phyloP scores from a whole-genome alignment of 2,329 filamentous ascomycete species.

The Eurotiales sp. region DNA sequence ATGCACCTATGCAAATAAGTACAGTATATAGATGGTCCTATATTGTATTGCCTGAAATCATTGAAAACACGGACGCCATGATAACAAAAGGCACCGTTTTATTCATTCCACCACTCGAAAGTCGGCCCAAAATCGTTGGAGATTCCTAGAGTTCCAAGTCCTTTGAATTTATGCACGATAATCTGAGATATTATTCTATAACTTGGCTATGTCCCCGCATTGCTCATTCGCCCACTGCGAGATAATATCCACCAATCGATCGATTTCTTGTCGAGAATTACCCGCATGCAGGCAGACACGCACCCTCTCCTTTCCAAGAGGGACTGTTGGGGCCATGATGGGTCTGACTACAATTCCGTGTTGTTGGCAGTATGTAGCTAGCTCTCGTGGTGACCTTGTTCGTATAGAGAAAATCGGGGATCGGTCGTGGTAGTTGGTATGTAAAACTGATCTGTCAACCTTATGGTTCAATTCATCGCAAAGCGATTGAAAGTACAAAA shows the following conservation, averaged over 20 bases:
- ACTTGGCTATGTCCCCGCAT: not conserved
- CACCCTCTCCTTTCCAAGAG: conserved; percentile 59
- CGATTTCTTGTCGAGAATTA: conserved; percentile 57
- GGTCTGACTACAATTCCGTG: conserved; percentile 59
- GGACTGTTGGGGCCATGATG: conserved; percentile 67
- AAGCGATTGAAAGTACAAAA: conserved; percentile 42
- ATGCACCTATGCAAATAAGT: too few species aligned
- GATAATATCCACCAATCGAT: conserved; percentile 50
- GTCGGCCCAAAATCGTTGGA: too few species aligned
- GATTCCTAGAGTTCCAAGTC: too few species aligned
- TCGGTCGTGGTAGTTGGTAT: conserved; percentile 41
- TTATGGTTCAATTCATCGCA: conserved; percentile 37
- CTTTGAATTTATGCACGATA: too few species aligned
- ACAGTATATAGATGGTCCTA: too few species aligned
- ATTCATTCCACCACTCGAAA: too few species aligned
- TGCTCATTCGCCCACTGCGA: conserved; percentile 42
- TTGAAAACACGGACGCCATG: too few species aligned
- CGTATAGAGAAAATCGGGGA: conserved; percentile 65
- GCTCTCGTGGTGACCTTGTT: conserved; percentile 53
- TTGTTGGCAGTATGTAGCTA: conserved; percentile 59
- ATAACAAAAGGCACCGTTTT: too few species aligned
- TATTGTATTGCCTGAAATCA: too few species aligned
- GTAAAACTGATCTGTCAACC: conserved; percentile 29
- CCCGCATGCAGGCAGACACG: conserved; percentile 65
- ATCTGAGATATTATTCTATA: too few species aligned